Evolutionary conservation across 495 filamentous ascomycete genomes (phyloP), one percentile per base, ranked within the genome.

Genomic region (Podospora tetraspora): DNA sequence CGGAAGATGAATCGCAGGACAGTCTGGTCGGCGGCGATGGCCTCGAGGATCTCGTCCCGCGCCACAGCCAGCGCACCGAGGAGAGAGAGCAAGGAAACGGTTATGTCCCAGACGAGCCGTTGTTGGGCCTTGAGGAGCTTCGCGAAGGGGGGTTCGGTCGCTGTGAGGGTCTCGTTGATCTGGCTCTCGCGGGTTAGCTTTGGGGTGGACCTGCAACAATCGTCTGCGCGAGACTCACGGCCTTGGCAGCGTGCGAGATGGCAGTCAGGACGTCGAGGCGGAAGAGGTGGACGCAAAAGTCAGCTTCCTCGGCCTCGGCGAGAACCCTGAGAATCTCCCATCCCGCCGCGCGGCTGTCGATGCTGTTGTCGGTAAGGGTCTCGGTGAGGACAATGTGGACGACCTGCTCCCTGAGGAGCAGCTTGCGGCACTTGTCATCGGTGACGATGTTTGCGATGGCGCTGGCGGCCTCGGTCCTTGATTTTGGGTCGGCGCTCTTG

Each of bases 221-320:
- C 22, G 6, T 58, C 16, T n/a, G 10, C 13, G 57, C 8, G 57
- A 21, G 37, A 71, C 82, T 76, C 74, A 89, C 85, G 66, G 79
- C 80, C 61, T 80, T 75, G 21, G 81, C 76, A 58, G 82, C 84
- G 75, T 82, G 80, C 60, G 82, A 78, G 60, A 86, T 79, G 21
- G 87, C 84, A 22, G 85, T 85, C 56, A 89, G 68, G 23, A 87
- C 73, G 73, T 88, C 86, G 34, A 84, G 77, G 62, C 87, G 76
- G 68, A 82, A 88, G 64, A 89, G 72, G 65, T 88, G 85, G n/a
- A 89, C 77, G 66, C 85, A 86, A 60, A 89, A 88, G 66, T 87
- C 86, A 8, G 79, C 77, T 66, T 88, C 86, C 70, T 89, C 87
- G 66, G 86, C 84, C 68, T 83, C 75, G 12, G 81, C 83, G 58